phyloP scores from a whole-genome alignment of 352 stramenopile species.

The Pythium sukuiense region DNA sequence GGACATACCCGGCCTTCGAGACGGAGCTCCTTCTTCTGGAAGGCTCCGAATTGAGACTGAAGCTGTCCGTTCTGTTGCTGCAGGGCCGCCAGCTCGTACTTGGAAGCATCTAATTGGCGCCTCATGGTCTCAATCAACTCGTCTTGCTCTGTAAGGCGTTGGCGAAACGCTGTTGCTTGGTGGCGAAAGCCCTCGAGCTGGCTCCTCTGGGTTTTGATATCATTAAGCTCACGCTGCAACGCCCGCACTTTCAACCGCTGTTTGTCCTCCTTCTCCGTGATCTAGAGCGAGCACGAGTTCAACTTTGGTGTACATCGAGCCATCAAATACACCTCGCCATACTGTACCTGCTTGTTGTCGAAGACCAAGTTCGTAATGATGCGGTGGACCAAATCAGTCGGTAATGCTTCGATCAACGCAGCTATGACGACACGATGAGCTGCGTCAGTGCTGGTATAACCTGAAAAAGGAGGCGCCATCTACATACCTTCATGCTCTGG shows the following conservation, averaged over 20 bases:
- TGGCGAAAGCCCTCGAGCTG: slow-evolving; percentile 42
- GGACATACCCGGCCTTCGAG: slow-evolving; percentile 49
- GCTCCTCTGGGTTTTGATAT: slow-evolving; percentile 25
- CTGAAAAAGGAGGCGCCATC: neutral
- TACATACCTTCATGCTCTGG: slow-evolving; percentile 60
- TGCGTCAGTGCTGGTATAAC: no score
- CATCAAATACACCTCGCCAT: neutral
- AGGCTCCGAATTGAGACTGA: slow-evolving; percentile 24
- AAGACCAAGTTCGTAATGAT: slow-evolving; percentile 67
- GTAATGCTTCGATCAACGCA: slow-evolving; percentile 63
- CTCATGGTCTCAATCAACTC: slow-evolving; percentile 28
- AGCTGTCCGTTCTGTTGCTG: slow-evolving; percentile 41
- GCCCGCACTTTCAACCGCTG: slow-evolving; percentile 30
- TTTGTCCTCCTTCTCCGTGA: slow-evolving; percentile 40
- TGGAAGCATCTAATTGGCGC: slow-evolving; percentile 35
- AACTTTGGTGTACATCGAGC: neutral
- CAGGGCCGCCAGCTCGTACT: slow-evolving; percentile 26
- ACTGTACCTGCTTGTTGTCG: slow-evolving; percentile 52
- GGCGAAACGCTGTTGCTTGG: slow-evolving; percentile 31
- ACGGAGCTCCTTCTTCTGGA: slow-evolving; percentile 43
- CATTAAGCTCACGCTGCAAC: slow-evolving; percentile 26
- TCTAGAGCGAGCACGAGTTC: slow-evolving; percentile 21
- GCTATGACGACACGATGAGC: slow-evolving; percentile 22
- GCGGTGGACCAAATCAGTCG: slow-evolving; percentile 59
- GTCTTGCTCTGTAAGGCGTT: slow-evolving; percentile 37